Evolutionary conservation across 192 early-diverging fungal species (phyloP).

Genomic region (Gryganskiella cystojenkinii): DNA sequence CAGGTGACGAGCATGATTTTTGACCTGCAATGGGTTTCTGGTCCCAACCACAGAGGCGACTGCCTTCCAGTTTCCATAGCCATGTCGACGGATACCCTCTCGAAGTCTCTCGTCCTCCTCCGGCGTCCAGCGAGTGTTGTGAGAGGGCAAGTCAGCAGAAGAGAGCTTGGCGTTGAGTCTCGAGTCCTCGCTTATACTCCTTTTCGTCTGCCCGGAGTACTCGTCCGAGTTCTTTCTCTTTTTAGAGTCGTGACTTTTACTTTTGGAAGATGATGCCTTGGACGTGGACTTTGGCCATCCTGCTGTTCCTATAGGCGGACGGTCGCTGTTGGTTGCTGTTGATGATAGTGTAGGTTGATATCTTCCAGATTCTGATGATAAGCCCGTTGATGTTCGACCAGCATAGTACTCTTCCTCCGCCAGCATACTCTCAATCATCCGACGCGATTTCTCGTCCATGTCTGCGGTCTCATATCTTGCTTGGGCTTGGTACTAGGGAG

Average conservation of each 20-base stretch:
- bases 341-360: slow-evolving; percentile 7
- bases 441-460: slow-evolving; percentile 65
- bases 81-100: slow-evolving; percentile 58
- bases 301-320: neutral
- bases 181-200: slow-evolving; percentile 47
- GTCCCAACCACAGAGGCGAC: slow-evolving; percentile 62
- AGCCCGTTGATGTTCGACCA: slow-evolving; percentile 38
- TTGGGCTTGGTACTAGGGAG: slow-evolving; percentile 27
- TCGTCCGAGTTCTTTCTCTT: slow-evolving; percentile 44
- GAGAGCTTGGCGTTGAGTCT: slow-evolving; percentile 48
- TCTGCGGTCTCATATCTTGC: slow-evolving; percentile 32
- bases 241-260: slow-evolving; percentile 35
- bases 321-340: slow-evolving; percentile 6
- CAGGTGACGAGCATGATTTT: slow-evolving; percentile 70
- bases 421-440: slow-evolving; percentile 70
- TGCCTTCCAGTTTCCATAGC: slow-evolving; percentile 68
- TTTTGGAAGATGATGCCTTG: slow-evolving; percentile 6
- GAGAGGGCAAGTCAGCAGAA: slow-evolving; percentile 59
- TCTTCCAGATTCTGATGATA: neutral
- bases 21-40: slow-evolving; percentile 68
- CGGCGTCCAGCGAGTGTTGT: slow-evolving; percentile 66
- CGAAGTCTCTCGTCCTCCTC: slow-evolving; percentile 66
- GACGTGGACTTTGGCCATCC: slow-evolving; percentile 9
- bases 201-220: slow-evolving; percentile 25
- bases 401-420: slow-evolving; percentile 72